Evolutionary conservation across 257 asterid species (phyloP), one percentile per base, ranked within the genome.

Genomic region (Penstemon barbatus): DNA sequence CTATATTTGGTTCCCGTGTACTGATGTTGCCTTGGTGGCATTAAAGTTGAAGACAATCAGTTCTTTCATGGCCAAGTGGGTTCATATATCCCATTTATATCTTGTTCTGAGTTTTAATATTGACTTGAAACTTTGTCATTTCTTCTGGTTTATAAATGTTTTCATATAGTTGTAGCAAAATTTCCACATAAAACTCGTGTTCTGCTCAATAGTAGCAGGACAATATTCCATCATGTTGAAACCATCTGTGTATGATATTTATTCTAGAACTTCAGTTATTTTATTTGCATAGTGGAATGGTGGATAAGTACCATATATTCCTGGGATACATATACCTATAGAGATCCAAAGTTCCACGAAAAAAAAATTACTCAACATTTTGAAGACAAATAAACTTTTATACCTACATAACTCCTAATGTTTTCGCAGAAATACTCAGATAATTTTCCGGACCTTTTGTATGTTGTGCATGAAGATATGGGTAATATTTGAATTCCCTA

Each of bases 11-110:
- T 73, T 75, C 52, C 41, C 15, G 13, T 8, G 53, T 25, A 51
- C 53, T 67, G 37, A 15, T 63, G 33, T 71, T 50, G 11, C 51
- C 49, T 63, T 48, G 60, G 67, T 70, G 66, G 19, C 56, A 12
- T 52, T 58, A 49, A 18, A 66, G 60, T 42, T 66, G 25, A 45
- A 1, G 62, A 72, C 33, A 41, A 40, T 63, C 49, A 13, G 5
- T 62, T 57, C 67, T 46, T 66, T 64, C 44, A 56, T 60, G 41
- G 57, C 55, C 68, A 58, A 42, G 45, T 57, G 63, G 40, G 70
- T 67, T 63, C 63, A 60, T 58, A 15, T 40, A 48, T 69, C 59
- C 62, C 49, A 9, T 19, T 49, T 57, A 48, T 15, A 65, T 56
- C 39, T 69, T 50, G 39, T 46, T 61, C 18, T 50, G 12, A 40